These are phyloP conservation scores for Claviceps sp. DNA, from an alignment of 2,329 filamentous ascomycete species.

Conservation along the genomic window DNA sequence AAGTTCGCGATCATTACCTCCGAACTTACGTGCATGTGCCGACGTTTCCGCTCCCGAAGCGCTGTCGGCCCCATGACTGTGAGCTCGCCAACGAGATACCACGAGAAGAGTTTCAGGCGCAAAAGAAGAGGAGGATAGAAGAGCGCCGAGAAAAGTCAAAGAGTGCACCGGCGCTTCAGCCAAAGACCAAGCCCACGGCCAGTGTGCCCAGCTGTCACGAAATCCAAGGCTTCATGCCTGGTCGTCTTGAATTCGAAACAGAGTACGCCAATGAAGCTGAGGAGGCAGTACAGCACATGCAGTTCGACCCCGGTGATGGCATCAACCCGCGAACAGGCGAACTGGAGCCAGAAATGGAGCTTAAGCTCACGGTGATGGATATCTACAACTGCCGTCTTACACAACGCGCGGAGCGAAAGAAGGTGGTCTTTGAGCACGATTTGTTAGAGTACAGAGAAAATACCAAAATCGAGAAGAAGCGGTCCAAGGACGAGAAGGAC, in stretches of 20 bases:
- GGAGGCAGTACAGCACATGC: conserved; percentile 95
- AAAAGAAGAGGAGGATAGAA: conserved; percentile 89
- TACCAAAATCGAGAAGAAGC: conserved; percentile 78
- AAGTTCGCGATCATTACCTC: conserved; percentile 90
- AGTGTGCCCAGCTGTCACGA: conserved; percentile 95
- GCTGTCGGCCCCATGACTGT: conserved; percentile 72
- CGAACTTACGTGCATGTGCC: conserved; percentile 74
- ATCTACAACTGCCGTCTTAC: conserved; percentile 93
- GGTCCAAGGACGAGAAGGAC: conserved; percentile 89
- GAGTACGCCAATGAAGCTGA: conserved; percentile 97
- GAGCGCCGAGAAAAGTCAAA: conserved; percentile 79
- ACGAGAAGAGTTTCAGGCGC: conserved; percentile 81
- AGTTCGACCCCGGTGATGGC: conserved; percentile 92
- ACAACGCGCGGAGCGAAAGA: conserved; percentile 84
- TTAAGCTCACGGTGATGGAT: conserved; percentile 96
- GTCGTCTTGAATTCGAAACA: conserved; percentile 90
- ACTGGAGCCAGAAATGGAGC: conserved; percentile 87
- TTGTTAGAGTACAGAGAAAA: conserved; percentile 91
- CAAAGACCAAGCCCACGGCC: conserved; percentile 91
- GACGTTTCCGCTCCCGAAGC: conserved; percentile 73
- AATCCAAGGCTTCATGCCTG: conserved; percentile 97
- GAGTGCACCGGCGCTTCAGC: conserved; percentile 66
- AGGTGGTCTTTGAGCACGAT: conserved; percentile 91
- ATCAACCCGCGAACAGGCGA: conserved; percentile 73
- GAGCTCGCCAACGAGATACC: conserved; percentile 67